phyloP scores from a whole-genome alignment of 192 early-diverging fungal species.

The Dimargaris cristalligena region DNA sequence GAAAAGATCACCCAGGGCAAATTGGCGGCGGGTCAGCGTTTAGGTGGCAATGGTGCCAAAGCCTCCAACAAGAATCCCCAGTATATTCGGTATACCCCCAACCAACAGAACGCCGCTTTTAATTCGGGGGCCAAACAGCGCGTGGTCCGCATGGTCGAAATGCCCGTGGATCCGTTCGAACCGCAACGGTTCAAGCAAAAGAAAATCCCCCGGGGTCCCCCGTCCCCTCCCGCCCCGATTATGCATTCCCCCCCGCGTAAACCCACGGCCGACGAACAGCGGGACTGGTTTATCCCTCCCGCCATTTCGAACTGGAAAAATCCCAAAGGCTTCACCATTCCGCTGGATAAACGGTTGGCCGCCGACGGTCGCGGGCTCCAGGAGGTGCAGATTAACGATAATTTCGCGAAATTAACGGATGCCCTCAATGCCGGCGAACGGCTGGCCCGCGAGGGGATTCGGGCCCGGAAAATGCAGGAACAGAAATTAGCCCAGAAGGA shows the following conservation, averaged over 20 bases:
- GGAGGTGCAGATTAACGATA: slow-evolving; percentile 79
- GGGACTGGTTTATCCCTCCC: slow-evolving; percentile 95
- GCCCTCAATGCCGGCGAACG: slow-evolving; percentile 83
- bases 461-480: slow-evolving; percentile 77
- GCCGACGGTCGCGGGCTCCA: slow-evolving; percentile 91
- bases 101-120: slow-evolving; percentile 42
- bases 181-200: slow-evolving; percentile 85
- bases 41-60: slow-evolving; percentile 32
- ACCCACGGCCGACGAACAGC: slow-evolving; percentile 88
- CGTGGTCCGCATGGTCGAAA: slow-evolving; percentile 89
- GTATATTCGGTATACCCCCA: slow-evolving; percentile 84
- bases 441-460: slow-evolving; percentile 86
- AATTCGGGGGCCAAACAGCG: slow-evolving; percentile 65
- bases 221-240: slow-evolving; percentile 90
- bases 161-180: slow-evolving; percentile 92
- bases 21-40: slow-evolving; percentile 43
- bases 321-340: slow-evolving; percentile 97
- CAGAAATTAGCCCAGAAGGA: slow-evolving; percentile 83
- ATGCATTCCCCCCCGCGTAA: slow-evolving; percentile 97
- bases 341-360: slow-evolving; percentile 94
- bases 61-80: slow-evolving; percentile 45
- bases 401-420: slow-evolving; percentile 92
- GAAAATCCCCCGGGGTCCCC: slow-evolving; percentile 70
- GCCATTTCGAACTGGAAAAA: slow-evolving; percentile 99
- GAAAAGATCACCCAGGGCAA: slow-evolving; percentile 72